These are phyloP conservation scores for Phytopythium ostracodes DNA, from an alignment of 352 stramenopile genomes.

Conservation along the genomic window DNA sequence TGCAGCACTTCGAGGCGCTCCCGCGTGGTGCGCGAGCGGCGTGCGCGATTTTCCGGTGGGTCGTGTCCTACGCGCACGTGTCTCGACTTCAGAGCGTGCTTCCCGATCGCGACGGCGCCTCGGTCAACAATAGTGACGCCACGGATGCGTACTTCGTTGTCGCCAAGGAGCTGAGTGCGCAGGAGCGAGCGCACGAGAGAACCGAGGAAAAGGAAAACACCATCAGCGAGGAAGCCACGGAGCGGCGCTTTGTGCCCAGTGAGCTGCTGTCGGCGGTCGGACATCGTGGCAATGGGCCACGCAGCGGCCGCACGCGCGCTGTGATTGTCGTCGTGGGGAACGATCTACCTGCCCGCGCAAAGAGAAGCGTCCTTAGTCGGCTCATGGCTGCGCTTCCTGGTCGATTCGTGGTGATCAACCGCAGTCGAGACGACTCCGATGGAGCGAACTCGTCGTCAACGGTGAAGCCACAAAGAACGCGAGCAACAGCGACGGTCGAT, in stretches of 20 bases:
- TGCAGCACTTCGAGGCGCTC: conserved; percentile 41
- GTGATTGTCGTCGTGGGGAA: conserved; percentile 64
- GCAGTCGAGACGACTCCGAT: not conserved
- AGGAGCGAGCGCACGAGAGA: conserved; percentile 33
- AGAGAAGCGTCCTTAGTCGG: conserved; percentile 29
- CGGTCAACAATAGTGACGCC: not conserved
- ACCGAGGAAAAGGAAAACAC: conserved; percentile 28
- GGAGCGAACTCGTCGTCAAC: too few species aligned
- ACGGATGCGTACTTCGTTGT: conserved; percentile 33
- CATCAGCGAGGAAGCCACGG: conserved; percentile 25
- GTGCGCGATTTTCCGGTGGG: conserved; percentile 53
- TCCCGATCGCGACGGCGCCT: conserved; percentile 10
- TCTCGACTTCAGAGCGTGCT: conserved; percentile 40
- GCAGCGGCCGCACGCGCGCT: conserved; percentile 36
- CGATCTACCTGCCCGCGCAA: conserved; percentile 54
- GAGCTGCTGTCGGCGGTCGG: conserved; percentile 21
- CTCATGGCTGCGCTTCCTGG: conserved; percentile 52
- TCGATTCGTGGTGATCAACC: conserved; percentile 69
- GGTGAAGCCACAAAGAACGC: not conserved
- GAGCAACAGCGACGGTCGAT: not conserved
- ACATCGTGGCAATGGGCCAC: not conserved
- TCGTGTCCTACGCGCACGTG: conserved; percentile 40
- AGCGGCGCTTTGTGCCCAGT: conserved; percentile 56
- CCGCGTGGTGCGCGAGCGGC: conserved; percentile 46
- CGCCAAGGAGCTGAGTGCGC: conserved; percentile 19